A percentile compares a stretch with the other conserved stretches of the same genome.
Conservation (phyloP, 495 filamentous ascomycete genomes). For the Xylaria palmicola region DNA sequence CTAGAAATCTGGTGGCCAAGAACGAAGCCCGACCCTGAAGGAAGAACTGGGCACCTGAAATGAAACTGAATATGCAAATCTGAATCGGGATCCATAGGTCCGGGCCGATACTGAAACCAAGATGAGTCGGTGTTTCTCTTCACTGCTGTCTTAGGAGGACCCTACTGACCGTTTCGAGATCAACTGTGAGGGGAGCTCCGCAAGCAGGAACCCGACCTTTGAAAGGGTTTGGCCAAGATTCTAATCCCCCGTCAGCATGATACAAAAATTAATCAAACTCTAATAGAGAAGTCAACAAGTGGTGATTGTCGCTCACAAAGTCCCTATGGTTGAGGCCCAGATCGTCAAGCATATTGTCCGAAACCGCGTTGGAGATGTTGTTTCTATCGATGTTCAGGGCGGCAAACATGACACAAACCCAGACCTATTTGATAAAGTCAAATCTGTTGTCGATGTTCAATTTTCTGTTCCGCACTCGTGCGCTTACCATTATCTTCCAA, state of each 20-base stretch:
- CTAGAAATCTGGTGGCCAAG: constrained; percentile 59
- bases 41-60: constrained; percentile 67
- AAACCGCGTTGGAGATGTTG: constrained; percentile 30
- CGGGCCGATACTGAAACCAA: constrained; percentile 50
- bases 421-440: constrained; percentile 19
- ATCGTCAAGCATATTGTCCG: constrained; percentile 39
- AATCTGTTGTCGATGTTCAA: neutral
- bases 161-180: constrained; percentile 58
- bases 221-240: constrained; percentile 77
- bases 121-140: neutral
- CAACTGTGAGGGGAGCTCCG: constrained; percentile 74
- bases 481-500: constrained; percentile 30
- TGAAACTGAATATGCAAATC: constrained; percentile 74
- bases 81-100: constrained; percentile 84
- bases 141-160: neutral
- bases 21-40: constrained; percentile 62
- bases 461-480: neutral
- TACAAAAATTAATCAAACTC: neutral
- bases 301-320: constrained; percentile 19
- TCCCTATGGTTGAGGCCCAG: constrained; percentile 24
- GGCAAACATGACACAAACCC: constrained; percentile 28
- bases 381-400: constrained; percentile 22
- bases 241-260: constrained; percentile 39
- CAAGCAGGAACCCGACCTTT: constrained; percentile 63
- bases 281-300: neutral